Conservation (phyloP, 108 stramenopile genomes). For the Discostella pseudostelligera region DNA sequence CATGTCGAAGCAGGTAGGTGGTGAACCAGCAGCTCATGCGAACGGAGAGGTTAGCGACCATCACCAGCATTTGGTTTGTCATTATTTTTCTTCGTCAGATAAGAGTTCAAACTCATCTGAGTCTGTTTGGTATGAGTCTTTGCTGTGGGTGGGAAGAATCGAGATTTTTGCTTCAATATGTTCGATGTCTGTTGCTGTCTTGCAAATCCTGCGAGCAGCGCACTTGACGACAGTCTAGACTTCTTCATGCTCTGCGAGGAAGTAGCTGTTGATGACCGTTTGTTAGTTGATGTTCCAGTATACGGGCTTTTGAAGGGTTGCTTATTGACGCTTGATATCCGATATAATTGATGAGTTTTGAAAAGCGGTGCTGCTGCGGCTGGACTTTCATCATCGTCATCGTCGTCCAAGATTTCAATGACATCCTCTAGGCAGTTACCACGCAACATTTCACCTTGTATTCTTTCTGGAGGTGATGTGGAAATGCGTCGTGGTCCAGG, state of each 20-base stretch:
- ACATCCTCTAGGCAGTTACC: slow-evolving; percentile 22
- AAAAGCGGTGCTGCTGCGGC: background rate
- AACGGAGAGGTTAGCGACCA: too few species aligned
- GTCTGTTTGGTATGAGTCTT: background rate
- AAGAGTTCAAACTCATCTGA: background rate
- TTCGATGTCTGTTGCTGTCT: slow-evolving; percentile 15
- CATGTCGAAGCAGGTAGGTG: too few species aligned
- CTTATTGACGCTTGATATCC: slow-evolving; percentile 20
- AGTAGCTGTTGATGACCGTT: background rate
- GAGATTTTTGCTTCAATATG: background rate
- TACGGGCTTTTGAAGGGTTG: slow-evolving; percentile 36
- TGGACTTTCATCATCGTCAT: background rate
- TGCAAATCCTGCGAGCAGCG: slow-evolving; percentile 36
- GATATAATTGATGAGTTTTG: background rate
- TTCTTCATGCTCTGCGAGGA: slow-evolving; percentile 7
- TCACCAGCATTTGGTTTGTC: too few species aligned
- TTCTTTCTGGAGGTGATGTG: slow-evolving; percentile 23
- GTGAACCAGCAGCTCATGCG: too few species aligned
- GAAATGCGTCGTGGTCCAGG: slow-evolving; percentile 30
- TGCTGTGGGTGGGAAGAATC: background rate
- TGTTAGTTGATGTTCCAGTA: background rate
- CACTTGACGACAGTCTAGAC: slow-evolving; percentile 24
- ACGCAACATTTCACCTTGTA: background rate
- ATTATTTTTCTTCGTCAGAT: too few species aligned
- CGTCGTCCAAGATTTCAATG: slow-evolving; percentile 30